A percentile compares a stretch with the other conserved stretches of the same genome.
phyloP scores from a whole-genome alignment of 345 rosid genomes.

The Populus tremula region DNA sequence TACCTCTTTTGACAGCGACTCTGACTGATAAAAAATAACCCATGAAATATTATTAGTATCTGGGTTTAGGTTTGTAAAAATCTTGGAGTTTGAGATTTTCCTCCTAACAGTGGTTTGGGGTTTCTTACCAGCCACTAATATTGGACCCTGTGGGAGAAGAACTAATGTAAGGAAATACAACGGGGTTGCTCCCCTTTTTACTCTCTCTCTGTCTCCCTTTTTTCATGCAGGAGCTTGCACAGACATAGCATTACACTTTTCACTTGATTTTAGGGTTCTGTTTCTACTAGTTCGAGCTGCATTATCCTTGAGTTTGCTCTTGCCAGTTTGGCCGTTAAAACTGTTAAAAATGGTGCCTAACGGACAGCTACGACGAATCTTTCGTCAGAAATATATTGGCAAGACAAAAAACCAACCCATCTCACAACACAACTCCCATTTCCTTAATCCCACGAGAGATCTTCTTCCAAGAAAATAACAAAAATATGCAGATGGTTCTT shows the following conservation, averaged over 20 bases:
- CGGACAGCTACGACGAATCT: slow-evolving; percentile 14
- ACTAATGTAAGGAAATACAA: slow-evolving; percentile 4
- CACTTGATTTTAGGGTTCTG: slow-evolving; percentile 15
- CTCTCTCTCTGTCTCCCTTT: background rate
- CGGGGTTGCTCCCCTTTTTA: background rate
- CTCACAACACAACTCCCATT: background rate
- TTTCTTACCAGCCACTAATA: slow-evolving; percentile 10
- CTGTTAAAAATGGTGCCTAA: slow-evolving; percentile 15
- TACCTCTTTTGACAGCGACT: slow-evolving; percentile 3
- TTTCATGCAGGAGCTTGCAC: background rate
- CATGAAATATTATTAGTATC: slow-evolving; percentile 9
- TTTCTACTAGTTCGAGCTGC: background rate
- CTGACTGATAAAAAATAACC: slow-evolving; percentile 25
- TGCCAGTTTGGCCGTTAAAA: slow-evolving; percentile 21
- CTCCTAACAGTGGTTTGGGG: slow-evolving; percentile 27
- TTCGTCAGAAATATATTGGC: slow-evolving; percentile 15
- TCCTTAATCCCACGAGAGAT: background rate
- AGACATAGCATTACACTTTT: background rate
- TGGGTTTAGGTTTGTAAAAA: slow-evolving; percentile 36
- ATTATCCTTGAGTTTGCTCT: background rate
- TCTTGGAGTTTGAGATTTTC: slow-evolving; percentile 1
- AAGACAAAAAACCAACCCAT: background rate
- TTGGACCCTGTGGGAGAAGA: slow-evolving; percentile 36
- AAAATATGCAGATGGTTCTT: background rate
- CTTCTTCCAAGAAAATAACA: background rate